These are phyloP conservation scores for Isochrysis galbana DNA, from an alignment of 78 protist genomes.

Conservation along the genomic window DNA sequence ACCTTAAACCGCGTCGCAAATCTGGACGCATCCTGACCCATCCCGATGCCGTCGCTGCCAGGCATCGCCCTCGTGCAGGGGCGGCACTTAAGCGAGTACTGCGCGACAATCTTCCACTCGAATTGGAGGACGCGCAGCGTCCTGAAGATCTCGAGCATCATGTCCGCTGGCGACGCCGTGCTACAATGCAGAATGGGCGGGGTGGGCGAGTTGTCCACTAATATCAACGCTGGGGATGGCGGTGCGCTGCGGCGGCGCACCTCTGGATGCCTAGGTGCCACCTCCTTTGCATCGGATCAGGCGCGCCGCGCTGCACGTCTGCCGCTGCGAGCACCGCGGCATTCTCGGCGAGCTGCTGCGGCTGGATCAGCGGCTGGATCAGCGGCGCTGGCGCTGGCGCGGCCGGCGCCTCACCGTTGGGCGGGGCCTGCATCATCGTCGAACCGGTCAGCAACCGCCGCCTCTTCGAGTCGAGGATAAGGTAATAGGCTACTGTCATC, in stretches of 20 bases:
- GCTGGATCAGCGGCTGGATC: no score
- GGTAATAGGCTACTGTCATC: conserved; percentile 46
- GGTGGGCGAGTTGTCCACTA: no score
- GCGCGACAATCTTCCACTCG: conserved; percentile 24
- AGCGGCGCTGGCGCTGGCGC: no score
- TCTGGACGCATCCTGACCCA: not conserved
- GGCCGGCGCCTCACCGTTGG: not conserved
- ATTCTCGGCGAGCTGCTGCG: not conserved
- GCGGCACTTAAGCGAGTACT: conserved; percentile 1
- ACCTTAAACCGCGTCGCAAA: not conserved
- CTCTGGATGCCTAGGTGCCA: conserved; percentile 11
- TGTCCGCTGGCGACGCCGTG: conserved; percentile 5
- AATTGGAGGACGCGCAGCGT: not conserved
- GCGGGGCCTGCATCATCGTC: not conserved
- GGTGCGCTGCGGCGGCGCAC: not conserved
- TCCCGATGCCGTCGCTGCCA: not conserved
- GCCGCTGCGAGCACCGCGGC: not conserved
- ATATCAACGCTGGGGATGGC: no score
- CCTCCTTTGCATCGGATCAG: not conserved
- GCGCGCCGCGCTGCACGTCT: not conserved
- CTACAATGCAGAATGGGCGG: not conserved
- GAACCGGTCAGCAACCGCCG: not conserved
- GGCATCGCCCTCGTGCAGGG: not conserved
- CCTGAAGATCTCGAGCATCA: conserved; percentile 34
- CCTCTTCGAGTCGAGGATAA: conserved; percentile 50